Percentiles rank a stretch among this genome's conserved stretches.
These are phyloP conservation scores for Medicago lupulina DNA, from an alignment of 306 rosid genomes.

Conservation along the genomic window DNA sequence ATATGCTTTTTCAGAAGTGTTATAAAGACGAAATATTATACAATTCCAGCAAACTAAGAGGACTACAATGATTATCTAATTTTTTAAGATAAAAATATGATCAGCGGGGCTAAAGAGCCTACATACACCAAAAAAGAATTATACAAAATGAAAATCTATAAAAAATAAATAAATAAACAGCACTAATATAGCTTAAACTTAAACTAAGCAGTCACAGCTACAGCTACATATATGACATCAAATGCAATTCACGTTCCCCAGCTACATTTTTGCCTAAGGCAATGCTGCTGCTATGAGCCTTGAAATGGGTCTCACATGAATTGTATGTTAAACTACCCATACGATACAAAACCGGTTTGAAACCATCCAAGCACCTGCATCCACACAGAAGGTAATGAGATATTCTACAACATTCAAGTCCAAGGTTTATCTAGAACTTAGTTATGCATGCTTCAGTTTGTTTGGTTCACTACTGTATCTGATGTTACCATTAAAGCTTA, in stretches of 20 bases:
- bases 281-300: slow-evolving; percentile 7
- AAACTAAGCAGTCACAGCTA: slow-evolving; percentile 40
- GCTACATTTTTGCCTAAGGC: slow-evolving; percentile 28
- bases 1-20: slow-evolving; percentile 24
- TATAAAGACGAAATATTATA: slow-evolving; percentile 40
- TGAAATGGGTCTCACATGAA: slow-evolving; percentile 7
- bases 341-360: slow-evolving; percentile 1
- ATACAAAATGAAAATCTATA: slow-evolving; percentile 50
- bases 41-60: slow-evolving; percentile 39
- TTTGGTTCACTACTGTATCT: not conserved
- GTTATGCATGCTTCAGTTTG: slow-evolving; percentile 7
- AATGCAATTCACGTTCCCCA: slow-evolving; percentile 28
- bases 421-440: slow-evolving; percentile 4
- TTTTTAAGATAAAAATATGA: slow-evolving; percentile 25
- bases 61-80: slow-evolving; percentile 37
- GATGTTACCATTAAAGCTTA: slow-evolving; percentile 8
- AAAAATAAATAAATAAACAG: slow-evolving; percentile 21
- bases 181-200: slow-evolving; percentile 37
- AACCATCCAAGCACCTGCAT: slow-evolving; percentile 47
- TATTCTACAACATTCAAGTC: not conserved
- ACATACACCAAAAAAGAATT: slow-evolving; percentile 42
- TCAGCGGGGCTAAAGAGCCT: slow-evolving; percentile 35
- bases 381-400: slow-evolving; percentile 35
- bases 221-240: slow-evolving; percentile 48
- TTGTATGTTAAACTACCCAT: slow-evolving; percentile 26